Percentiles rank a stretch among this genome's conserved stretches.
Conservation (phyloP, 176 grass and related monocot species). For the Dactylis glomerata region DNA sequence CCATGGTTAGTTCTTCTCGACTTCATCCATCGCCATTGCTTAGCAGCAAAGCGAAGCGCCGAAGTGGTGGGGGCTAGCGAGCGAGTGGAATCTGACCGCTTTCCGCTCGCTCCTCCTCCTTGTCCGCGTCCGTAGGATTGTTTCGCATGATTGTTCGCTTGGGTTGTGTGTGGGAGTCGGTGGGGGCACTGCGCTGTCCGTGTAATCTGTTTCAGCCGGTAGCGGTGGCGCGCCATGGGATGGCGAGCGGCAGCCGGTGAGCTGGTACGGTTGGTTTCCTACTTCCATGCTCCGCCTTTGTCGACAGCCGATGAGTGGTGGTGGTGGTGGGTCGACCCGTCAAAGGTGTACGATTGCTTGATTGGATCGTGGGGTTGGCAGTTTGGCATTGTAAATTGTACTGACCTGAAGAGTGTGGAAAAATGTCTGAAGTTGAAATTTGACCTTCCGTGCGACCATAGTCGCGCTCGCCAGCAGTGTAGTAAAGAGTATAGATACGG, state of each 20-base stretch:
- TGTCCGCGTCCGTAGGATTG: background rate
- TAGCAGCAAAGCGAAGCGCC: slow-evolving; percentile 40
- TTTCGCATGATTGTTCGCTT: slow-evolving; percentile 16
- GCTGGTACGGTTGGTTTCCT: background rate
- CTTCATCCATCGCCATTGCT: slow-evolving; percentile 5
- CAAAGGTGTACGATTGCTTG: background rate
- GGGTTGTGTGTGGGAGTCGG: slow-evolving; percentile 27
- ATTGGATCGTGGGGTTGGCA: background rate
- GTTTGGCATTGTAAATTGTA: background rate
- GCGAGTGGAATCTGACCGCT: slow-evolving; percentile 36
- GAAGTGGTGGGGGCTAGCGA: background rate
- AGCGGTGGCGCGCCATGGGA: background rate
- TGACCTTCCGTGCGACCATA: background rate
- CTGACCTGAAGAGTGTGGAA: background rate
- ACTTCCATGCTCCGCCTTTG: background rate
- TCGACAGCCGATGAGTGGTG: background rate
- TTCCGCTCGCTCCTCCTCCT: background rate
- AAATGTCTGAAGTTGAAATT: background rate
- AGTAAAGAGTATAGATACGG: background rate
- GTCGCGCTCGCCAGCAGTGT: background rate
- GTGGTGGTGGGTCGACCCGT: background rate
- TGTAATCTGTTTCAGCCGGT: background rate
- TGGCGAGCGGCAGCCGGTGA: background rate
- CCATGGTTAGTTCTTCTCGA: slow-evolving; percentile 9
- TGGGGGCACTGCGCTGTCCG: slow-evolving; percentile 42